Conservation (phyloP, 352 stramenopile genomes). For the Pythium periplocum region DNA sequence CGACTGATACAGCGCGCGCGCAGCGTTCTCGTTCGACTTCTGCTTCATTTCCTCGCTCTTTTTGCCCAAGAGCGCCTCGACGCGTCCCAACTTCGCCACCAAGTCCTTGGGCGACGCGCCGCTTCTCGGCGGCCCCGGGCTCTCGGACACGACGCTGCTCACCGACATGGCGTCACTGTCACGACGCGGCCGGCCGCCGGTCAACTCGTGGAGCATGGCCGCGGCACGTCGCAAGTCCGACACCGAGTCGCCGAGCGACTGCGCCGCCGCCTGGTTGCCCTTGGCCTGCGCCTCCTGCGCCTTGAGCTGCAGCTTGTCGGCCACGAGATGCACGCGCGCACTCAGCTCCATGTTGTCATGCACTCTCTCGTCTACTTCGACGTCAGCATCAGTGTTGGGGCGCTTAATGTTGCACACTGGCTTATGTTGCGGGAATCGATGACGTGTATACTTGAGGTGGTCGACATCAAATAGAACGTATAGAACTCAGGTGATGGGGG, state of each 20-base stretch:
- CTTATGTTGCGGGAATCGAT: too few relatives aligned
- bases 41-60: slow-evolving; percentile 74
- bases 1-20: slow-evolving; percentile 47
- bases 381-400: too few relatives aligned
- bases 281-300: slow-evolving; percentile 56
- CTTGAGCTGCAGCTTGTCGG: slow-evolving; percentile 69
- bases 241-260: slow-evolving; percentile 42
- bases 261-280: slow-evolving; percentile 43
- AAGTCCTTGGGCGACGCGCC: slow-evolving; percentile 28
- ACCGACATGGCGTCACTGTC: slow-evolving; percentile 21
- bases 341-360: too few relatives aligned
- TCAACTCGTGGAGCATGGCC: slow-evolving; percentile 51
- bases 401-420: too few relatives aligned
- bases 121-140: neutral
- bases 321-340: slow-evolving; percentile 62
- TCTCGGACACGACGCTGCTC: neutral
- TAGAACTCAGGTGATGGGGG: too few relatives aligned
- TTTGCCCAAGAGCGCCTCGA: slow-evolving; percentile 56
- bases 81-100: slow-evolving; percentile 23
- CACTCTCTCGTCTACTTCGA: too few relatives aligned
- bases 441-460: too few relatives aligned
- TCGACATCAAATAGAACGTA: too few relatives aligned
- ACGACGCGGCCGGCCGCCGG: slow-evolving; percentile 26
- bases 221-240: slow-evolving; percentile 47
- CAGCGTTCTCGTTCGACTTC: slow-evolving; percentile 59